Evolutionary conservation across 2,329 filamentous ascomycete genomes (phyloP), one percentile per base, ranked within the genome.

Genomic region (Tolypocladium capitatum): DNA sequence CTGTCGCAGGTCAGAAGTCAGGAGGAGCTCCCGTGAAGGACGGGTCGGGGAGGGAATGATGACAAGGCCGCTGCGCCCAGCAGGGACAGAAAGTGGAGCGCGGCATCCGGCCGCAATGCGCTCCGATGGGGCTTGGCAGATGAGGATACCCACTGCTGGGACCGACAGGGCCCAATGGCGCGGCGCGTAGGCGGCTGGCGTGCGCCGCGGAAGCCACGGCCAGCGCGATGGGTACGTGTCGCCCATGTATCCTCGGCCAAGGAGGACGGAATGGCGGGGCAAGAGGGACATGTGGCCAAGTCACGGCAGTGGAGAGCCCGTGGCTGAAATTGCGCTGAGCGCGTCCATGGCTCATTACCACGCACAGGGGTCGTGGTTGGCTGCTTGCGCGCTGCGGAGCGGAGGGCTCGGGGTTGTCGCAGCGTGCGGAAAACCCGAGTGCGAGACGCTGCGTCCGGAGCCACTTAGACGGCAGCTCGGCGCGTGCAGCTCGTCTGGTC

Each of bases 1-100:
- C 36, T 51, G 52, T 56, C 49, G 40, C 46, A 42, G 38, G 16
- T 30, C 38, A 52, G 51, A 46, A 54, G 35, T n/a, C n/a, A 51
- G 48, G 52, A 7, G 30, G n/a, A 24, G n/a, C 11, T 21, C 42
- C 42, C 16, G 28, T 20, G 43, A 31, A 16, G 53, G 54, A 51
- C 45, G 52, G 52, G 46, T 34, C 14, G 46, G 45, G 43, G 35
- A 48, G 47, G 47, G 41, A 48, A 24, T 33, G 42, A 44, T 44
- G 42, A 31, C 42, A 33, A 33, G 30, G 30, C 42, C 30, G 28
- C 42, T 11, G 18, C 20, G 30, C 28, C 30, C 18, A 31, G 14
- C n/a, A n/a, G n/a, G n/a, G n/a, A n/a, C n/a, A n/a, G n/a, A n/a
- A n/a, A n/a, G n/a, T n/a, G n/a, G n/a, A n/a, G n/a, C n/a, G n/a